phyloP scores from a whole-genome alignment of 1,284 basidiomycete genomes.

The Microstroma glucosiphilum region DNA sequence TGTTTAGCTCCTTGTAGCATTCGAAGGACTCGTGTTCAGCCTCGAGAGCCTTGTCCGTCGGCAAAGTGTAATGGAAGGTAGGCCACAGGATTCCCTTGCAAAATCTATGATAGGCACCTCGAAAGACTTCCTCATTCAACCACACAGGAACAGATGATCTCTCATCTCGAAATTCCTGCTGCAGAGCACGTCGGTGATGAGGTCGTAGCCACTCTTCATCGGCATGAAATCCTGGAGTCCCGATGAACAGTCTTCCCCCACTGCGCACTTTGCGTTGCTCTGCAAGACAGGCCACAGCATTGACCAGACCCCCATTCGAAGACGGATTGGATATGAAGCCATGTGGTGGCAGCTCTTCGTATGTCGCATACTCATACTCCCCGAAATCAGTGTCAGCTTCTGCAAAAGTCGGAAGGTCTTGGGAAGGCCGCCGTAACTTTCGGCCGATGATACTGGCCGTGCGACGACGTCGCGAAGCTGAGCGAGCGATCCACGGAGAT shows the following conservation, averaged over 20 bases:
- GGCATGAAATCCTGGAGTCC: constrained; percentile 39
- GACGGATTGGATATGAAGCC: constrained; percentile 44
- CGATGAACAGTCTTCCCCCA: constrained; percentile 39
- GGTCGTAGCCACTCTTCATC: constrained; percentile 36
- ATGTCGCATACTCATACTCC: neutral
- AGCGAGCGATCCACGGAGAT: too few species aligned
- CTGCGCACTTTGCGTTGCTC: constrained; percentile 2
- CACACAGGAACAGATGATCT: constrained; percentile 66
- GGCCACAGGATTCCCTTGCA: constrained; percentile 88
- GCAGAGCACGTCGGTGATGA: constrained; percentile 57
- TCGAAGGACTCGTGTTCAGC: constrained; percentile 69
- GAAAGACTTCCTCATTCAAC: constrained; percentile 61
- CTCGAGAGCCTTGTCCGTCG: constrained; percentile 72
- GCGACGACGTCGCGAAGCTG: neutral
- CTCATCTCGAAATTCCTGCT: constrained; percentile 60
- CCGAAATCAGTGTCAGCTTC: neutral
- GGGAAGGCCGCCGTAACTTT: neutral
- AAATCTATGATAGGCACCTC: constrained; percentile 74
- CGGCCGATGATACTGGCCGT: neutral
- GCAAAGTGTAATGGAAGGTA: constrained; percentile 75
- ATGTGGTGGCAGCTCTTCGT: constrained; percentile 24
- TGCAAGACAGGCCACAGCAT: constrained; percentile 43
- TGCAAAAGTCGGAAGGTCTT: neutral
- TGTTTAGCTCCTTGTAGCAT: constrained; percentile 74
- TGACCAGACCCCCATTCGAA: constrained; percentile 48